Evolutionary conservation across 495 filamentous ascomycete genomes (phyloP).

Genomic region (Emericellopsis terricola): DNA sequence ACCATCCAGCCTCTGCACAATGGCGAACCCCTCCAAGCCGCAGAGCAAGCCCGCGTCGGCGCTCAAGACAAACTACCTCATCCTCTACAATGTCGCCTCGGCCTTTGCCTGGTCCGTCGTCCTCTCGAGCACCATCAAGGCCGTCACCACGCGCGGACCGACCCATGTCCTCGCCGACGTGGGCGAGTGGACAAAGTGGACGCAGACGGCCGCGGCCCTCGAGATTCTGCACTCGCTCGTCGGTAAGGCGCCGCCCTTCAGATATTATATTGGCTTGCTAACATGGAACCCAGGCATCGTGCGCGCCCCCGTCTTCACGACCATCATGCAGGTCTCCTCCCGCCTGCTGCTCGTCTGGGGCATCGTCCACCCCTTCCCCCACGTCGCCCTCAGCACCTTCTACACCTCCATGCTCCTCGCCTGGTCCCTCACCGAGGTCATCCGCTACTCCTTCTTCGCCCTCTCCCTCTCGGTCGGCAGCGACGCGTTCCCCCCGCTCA

Average conservation of each 20-base stretch:
- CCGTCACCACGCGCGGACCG: constrained; percentile 14
- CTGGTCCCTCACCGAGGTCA: constrained; percentile 74
- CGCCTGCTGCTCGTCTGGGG: constrained; percentile 77
- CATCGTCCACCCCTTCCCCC: constrained; percentile 49
- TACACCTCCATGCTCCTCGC: constrained; percentile 61
- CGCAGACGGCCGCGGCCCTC: constrained; percentile 65
- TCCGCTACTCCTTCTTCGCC: constrained; percentile 79
- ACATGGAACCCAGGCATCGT: constrained; percentile 73
- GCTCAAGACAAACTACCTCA: constrained; percentile 39
- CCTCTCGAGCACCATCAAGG: constrained; percentile 34
- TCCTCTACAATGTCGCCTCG: constrained; percentile 58
- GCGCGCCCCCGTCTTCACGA: constrained; percentile 68
- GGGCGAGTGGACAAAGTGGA: constrained; percentile 50
- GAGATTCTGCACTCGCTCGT: constrained; percentile 65
- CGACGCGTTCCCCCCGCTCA: constrained; percentile 38
- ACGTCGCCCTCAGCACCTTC: constrained; percentile 23
- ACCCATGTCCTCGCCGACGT: constrained; percentile 20
- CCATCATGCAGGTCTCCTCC: constrained; percentile 69
- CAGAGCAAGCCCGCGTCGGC: constrained; percentile 9
- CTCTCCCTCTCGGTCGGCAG: constrained; percentile 42
- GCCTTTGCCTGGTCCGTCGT: constrained; percentile 52
- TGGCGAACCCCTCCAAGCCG: constrained; percentile 5
- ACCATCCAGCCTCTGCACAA: background rate
- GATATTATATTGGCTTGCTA: background rate
- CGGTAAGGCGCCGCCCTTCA: constrained; percentile 23